A percentile compares a stretch with the other conserved stretches of the same genome.
These are phyloP conservation scores for Cajanus cajan DNA, from an alignment of 306 rosid species.

Conservation along the genomic window DNA sequence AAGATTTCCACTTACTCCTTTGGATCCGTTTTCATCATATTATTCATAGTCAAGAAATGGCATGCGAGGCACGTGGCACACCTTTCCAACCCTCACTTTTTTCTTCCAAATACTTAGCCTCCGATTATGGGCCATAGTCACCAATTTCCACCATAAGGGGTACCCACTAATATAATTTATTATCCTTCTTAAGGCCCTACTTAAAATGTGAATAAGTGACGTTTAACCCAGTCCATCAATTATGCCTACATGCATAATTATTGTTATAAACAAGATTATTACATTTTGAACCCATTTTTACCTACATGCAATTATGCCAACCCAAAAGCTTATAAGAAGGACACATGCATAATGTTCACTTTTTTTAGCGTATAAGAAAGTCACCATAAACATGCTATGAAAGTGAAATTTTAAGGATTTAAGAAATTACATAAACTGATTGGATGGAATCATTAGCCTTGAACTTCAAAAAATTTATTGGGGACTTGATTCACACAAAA, in stretches of 20 bases:
- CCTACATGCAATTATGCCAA: slow-evolving; percentile 21
- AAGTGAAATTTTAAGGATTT: background rate
- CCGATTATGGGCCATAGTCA: background rate
- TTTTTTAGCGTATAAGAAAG: background rate
- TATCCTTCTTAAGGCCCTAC: background rate
- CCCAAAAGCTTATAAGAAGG: slow-evolving; percentile 16
- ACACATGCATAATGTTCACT: slow-evolving; percentile 19
- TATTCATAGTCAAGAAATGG: slow-evolving; percentile 5
- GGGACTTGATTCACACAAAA: background rate
- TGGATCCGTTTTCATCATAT: background rate
- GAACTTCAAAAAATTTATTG: background rate
- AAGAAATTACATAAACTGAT: background rate
- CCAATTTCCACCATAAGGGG: background rate
- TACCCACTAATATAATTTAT: background rate
- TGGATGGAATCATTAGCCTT: background rate
- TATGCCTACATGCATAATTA: background rate
- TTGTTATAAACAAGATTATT: background rate
- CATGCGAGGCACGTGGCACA: background rate
- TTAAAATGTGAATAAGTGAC: background rate
- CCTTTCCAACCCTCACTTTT: background rate
- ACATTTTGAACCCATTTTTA: background rate
- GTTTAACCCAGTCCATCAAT: slow-evolving; percentile 12
- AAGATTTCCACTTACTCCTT: background rate
- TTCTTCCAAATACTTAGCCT: background rate
- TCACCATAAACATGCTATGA: background rate